These are phyloP conservation scores for Jamesozyma rosinii DNA, from an alignment of 805 yeast genomes.

Conservation along the genomic window DNA sequence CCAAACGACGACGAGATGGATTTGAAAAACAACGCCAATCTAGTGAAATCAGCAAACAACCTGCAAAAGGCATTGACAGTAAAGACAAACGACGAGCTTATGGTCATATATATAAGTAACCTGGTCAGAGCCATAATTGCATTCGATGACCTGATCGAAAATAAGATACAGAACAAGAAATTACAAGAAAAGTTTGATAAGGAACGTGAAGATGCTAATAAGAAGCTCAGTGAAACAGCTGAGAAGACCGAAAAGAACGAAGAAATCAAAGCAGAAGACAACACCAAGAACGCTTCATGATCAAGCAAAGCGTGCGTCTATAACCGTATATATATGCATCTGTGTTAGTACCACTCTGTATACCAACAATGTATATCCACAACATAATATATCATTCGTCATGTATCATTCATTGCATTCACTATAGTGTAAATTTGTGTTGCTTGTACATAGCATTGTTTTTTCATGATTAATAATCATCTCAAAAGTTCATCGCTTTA, in stretches of 20 bases:
- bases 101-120: conserved; percentile 84
- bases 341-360: too few relatives aligned
- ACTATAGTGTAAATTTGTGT: too few relatives aligned
- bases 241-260: neutral
- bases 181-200: conserved; percentile 29
- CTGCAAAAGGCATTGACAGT: conserved; percentile 75
- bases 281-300: neutral
- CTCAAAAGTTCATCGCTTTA: too few relatives aligned
- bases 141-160: conserved; percentile 92
- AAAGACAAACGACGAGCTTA: conserved; percentile 91
- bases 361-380: too few relatives aligned
- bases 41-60: conserved; percentile 35
- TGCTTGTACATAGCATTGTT: too few relatives aligned
- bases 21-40: conserved; percentile 19
- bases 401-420: too few relatives aligned
- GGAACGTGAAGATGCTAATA: conserved; percentile 30
- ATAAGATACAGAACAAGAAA: conserved; percentile 76
- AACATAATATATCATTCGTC: too few relatives aligned
- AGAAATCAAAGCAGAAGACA: neutral
- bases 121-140: conserved; percentile 91
- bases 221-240: neutral
- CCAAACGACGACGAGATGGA: conserved; percentile 30
- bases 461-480: too few relatives aligned
- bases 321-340: neutral
- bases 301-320: neutral